Percentiles rank a stretch among this genome's conserved stretches.
phyloP scores from a whole-genome alignment of 2,329 filamentous ascomycete genomes.

The Aschersonia sp. region DNA sequence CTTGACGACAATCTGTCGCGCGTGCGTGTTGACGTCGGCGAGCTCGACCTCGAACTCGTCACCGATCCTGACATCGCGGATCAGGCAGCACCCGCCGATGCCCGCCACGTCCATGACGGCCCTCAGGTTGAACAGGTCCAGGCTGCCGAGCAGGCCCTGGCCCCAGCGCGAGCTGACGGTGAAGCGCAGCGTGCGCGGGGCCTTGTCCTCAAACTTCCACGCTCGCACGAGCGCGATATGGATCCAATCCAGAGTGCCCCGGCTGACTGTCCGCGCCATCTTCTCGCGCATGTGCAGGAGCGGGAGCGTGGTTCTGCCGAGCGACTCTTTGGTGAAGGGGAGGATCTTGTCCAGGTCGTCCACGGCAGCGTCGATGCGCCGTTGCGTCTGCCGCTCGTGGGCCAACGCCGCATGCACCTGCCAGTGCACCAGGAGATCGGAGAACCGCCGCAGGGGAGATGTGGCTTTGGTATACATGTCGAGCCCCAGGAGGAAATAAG shows the following conservation, averaged over 20 bases:
- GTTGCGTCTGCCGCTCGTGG: slow-evolving; percentile 22
- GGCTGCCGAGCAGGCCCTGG: slow-evolving; percentile 22
- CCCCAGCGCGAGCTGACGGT: slow-evolving; percentile 24
- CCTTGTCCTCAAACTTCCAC: slow-evolving; percentile 36
- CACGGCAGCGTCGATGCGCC: slow-evolving; percentile 10
- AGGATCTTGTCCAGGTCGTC: slow-evolving; percentile 22
- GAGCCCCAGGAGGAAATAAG: slow-evolving; percentile 42
- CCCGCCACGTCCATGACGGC: slow-evolving; percentile 25
- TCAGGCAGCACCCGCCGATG: slow-evolving; percentile 20
- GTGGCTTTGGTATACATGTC: slow-evolving; percentile 50
- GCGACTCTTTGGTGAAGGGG: slow-evolving; percentile 26
- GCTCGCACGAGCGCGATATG: slow-evolving; percentile 45
- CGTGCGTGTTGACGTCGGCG: slow-evolving; percentile 35
- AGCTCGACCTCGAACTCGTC: slow-evolving; percentile 44
- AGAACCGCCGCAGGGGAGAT: slow-evolving; percentile 50
- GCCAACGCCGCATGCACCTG: slow-evolving; percentile 47
- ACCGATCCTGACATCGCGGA: slow-evolving; percentile 29
- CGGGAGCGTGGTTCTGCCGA: slow-evolving; percentile 29
- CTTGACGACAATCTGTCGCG: slow-evolving; percentile 29
- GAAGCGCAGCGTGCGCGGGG: slow-evolving; percentile 35
- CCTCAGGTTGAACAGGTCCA: slow-evolving; percentile 34
- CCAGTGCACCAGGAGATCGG: slow-evolving; percentile 50
- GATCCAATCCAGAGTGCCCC: slow-evolving; percentile 37
- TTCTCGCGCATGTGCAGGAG: slow-evolving; percentile 38
- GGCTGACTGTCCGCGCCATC: slow-evolving; percentile 28